Conservation (phyloP, 176 grass and related monocot genomes). For the Microstegium vimineum region DNA sequence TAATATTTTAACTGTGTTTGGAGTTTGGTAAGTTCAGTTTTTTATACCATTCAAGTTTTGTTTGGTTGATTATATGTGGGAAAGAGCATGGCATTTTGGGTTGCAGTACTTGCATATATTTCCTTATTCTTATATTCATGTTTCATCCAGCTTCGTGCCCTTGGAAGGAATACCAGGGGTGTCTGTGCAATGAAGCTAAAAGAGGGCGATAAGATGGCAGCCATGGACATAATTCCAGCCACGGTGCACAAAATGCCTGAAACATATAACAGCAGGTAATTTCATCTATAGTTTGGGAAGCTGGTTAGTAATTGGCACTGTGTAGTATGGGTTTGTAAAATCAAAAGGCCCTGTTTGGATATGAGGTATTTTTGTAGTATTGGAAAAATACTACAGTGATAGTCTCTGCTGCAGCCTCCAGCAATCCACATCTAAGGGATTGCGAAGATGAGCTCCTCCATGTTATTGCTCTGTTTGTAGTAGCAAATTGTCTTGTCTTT, state of each 20-base stretch:
- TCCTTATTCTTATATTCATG: conserved; percentile 27
- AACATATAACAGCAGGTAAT: conserved; percentile 45
- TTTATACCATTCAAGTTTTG: not conserved
- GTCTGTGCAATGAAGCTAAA: conserved; percentile 73
- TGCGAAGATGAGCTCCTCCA: not conserved
- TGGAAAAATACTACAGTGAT: not conserved
- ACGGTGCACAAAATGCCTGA: conserved; percentile 60
- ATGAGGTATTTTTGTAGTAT: not conserved
- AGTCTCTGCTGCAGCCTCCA: not conserved
- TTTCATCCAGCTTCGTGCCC: conserved; percentile 60
- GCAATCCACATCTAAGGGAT: not conserved
- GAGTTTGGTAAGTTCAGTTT: not conserved
- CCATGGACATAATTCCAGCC: conserved; percentile 85
- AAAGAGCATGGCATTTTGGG: no score
- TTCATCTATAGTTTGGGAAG: not conserved
- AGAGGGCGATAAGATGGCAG: conserved; percentile 79
- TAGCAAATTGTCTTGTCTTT: not conserved
- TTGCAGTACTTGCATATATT: no score
- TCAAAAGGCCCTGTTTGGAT: not conserved
- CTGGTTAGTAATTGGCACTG: not conserved
- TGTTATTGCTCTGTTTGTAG: not conserved
- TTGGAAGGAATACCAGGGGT: conserved; percentile 81
- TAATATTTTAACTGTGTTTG: not conserved
- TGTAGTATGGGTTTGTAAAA: not conserved
- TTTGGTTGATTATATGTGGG: not conserved